Percentiles rank a stretch among this genome's conserved stretches.
Evolutionary conservation across 345 rosid genomes (phyloP).

Genomic region (Linum trigynum): DNA sequence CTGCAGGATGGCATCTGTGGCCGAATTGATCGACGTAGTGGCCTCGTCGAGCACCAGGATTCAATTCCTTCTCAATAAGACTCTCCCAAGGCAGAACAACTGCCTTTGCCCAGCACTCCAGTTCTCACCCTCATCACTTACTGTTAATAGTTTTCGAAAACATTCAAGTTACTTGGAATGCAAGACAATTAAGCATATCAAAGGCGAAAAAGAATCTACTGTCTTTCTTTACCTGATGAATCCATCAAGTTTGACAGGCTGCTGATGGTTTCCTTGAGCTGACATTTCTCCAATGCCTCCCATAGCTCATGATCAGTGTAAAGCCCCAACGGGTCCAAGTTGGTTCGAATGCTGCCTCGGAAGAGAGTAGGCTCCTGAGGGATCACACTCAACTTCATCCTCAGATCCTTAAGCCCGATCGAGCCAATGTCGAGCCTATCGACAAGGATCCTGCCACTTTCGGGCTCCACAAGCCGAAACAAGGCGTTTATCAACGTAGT

Average conservation of each 20-base stretch:
- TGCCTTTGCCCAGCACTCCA: conserved; percentile 82
- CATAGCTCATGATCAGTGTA: conserved; percentile 68
- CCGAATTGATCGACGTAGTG: conserved; percentile 60
- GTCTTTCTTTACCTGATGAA: conserved; percentile 36
- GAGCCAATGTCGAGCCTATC: conserved; percentile 69
- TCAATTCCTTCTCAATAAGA: conserved; percentile 46
- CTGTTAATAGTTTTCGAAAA: conserved; percentile 19
- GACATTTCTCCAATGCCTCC: conserved; percentile 76
- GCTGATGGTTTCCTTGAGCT: conserved; percentile 52
- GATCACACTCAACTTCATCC: conserved; percentile 85
- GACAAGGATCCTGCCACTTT: conserved; percentile 53
- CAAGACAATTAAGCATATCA: background rate
- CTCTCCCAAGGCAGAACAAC: conserved; percentile 70
- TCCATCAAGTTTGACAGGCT: conserved; percentile 54
- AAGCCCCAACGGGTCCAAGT: conserved; percentile 76
- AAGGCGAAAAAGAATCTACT: too few relatives aligned
- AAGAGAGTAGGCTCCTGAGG: conserved; percentile 96
- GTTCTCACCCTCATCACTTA: conserved; percentile 73
- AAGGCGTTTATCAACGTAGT: conserved; percentile 77
- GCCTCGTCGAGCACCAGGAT: conserved; percentile 66
- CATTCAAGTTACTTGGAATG: background rate
- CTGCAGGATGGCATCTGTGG: conserved; percentile 62
- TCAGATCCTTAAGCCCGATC: conserved; percentile 73
- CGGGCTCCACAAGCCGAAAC: conserved; percentile 80
- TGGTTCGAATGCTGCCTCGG: conserved; percentile 67